Conservation (phyloP, 148 eudicot genomes). For the Drosera capensis region DNA sequence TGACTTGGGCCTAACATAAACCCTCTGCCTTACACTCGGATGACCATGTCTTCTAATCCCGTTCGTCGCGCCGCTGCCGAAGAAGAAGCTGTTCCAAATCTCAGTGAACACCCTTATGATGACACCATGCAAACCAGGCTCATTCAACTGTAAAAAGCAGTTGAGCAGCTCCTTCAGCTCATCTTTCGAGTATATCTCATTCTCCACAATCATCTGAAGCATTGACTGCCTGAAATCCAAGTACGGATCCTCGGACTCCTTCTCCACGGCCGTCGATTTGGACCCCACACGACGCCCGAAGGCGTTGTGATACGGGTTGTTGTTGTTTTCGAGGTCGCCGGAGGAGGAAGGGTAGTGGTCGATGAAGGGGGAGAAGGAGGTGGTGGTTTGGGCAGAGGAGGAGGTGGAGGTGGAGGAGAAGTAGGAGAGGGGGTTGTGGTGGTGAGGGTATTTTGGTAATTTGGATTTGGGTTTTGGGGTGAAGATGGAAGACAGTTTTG, state of each 20-base stretch:
- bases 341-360: slow-evolving; percentile 15
- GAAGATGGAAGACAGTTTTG: slow-evolving; percentile 31
- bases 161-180: slow-evolving; percentile 59
- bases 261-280: slow-evolving; percentile 63
- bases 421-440: slow-evolving; percentile 5
- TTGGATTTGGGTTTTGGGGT: slow-evolving; percentile 26
- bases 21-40: background rate
- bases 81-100: slow-evolving; percentile 58
- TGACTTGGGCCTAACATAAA: slow-evolving; percentile 19
- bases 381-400: slow-evolving; percentile 13
- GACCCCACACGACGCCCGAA: slow-evolving; percentile 37
- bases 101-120: slow-evolving; percentile 74
- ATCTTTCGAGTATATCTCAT: slow-evolving; percentile 49
- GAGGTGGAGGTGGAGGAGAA: slow-evolving; percentile 10
- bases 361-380: slow-evolving; percentile 11
- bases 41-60: too few relatives aligned
- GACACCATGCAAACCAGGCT: slow-evolving; percentile 47
- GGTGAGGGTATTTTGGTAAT: slow-evolving; percentile 12
- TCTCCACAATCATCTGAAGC: slow-evolving; percentile 86
- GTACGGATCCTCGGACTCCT: slow-evolving; percentile 78
- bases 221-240: slow-evolving; percentile 68
- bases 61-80: too few relatives aligned
- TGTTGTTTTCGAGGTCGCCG: too few relatives aligned
- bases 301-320: slow-evolving; percentile 23
- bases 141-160: slow-evolving; percentile 75